phyloP scores from a whole-genome alignment of 1,284 basidiomycete species.

The Leccinum glutinopallens region DNA sequence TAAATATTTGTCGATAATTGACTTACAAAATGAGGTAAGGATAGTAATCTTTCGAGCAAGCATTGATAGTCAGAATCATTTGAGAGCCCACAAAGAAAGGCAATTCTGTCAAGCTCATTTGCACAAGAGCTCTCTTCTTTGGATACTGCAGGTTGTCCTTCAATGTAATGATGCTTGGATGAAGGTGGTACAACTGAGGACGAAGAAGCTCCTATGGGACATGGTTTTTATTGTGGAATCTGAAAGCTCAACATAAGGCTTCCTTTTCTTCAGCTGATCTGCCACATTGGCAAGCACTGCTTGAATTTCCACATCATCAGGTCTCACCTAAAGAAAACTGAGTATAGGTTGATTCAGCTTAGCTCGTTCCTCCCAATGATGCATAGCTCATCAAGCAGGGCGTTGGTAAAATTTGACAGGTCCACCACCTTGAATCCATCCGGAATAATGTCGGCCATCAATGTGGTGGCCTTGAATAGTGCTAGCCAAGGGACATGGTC shows the following conservation, averaged over 20 bases:
- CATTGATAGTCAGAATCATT: not conserved
- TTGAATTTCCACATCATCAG: not conserved
- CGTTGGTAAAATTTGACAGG: not conserved
- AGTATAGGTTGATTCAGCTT: not conserved
- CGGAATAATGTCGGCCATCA: not conserved
- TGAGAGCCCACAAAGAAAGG: not conserved
- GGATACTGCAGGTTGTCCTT: not conserved
- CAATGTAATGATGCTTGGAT: not conserved
- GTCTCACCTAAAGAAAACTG: not conserved
- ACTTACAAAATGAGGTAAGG: not conserved
- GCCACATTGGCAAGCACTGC: not conserved
- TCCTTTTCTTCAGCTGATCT: not conserved
- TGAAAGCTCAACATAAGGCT: not conserved
- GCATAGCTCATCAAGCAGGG: not conserved
- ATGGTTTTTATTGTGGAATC: not conserved
- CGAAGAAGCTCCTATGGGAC: not conserved
- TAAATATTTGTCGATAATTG: not conserved
- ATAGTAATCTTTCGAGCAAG: not conserved
- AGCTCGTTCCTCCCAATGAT: not conserved
- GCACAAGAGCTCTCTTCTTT: not conserved
- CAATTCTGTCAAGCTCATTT: not conserved
- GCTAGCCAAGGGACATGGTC: constrained; percentile 1
- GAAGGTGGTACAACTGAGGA: not conserved
- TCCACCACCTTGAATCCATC: not conserved
- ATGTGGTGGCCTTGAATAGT: not conserved